A percentile compares a stretch with the other conserved stretches of the same genome.
Conservation (phyloP, 78 protist species). For the Dictyostelium citrinum region DNA sequence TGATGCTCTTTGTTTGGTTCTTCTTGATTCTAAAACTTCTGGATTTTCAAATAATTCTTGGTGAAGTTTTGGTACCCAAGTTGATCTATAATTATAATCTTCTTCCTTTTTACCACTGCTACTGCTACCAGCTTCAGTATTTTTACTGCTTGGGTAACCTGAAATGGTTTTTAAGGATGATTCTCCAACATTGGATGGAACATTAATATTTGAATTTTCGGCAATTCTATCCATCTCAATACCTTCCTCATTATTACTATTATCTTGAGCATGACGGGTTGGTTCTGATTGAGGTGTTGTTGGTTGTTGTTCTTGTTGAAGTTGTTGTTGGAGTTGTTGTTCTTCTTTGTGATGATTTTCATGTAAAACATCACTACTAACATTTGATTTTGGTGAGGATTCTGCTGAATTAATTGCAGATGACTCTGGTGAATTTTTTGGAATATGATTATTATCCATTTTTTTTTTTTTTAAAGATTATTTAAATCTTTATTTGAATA, state of each 20-base stretch:
- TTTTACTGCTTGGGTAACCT: constrained; percentile 29
- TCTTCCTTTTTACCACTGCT: neutral
- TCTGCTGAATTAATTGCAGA: neutral
- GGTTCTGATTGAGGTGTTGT: neutral
- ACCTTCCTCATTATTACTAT: neutral
- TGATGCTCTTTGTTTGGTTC: constrained; percentile 12
- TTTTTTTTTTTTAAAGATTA: neutral
- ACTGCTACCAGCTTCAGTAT: neutral
- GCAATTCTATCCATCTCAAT: neutral
- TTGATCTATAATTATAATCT: constrained; percentile 28
- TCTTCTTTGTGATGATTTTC: neutral
- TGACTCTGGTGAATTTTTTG: neutral
- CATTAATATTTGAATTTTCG: constrained; percentile 10
- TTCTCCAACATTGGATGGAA: neutral
- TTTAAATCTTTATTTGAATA: neutral
- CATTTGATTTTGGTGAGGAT: neutral
- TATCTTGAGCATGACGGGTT: neutral
- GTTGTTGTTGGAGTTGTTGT: neutral
- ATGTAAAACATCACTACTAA: neutral
- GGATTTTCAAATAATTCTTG: constrained; percentile 62
- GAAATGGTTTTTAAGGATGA: constrained; percentile 32
- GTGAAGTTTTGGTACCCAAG: constrained; percentile 66
- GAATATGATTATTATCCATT: neutral
- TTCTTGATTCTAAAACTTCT: neutral
- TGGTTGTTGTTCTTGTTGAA: neutral